Evolutionary conservation across 179 eudicot species (phyloP).

Genomic region (Camellia oleifera): DNA sequence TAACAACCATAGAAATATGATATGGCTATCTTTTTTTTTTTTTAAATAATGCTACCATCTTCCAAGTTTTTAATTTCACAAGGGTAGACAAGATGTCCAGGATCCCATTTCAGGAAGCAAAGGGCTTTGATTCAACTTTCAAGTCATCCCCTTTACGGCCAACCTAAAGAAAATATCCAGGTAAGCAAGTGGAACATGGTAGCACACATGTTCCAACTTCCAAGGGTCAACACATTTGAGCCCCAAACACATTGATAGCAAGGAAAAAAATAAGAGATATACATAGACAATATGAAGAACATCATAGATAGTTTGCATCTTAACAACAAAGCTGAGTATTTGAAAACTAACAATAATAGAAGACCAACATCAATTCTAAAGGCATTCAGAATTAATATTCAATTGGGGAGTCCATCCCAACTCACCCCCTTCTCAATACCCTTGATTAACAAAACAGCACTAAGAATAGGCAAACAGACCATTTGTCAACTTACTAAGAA

Average conservation of each 20-base stretch:
- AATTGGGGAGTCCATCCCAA: neutral
- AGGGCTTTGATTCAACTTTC: neutral
- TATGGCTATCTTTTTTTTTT: neutral
- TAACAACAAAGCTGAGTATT: neutral
- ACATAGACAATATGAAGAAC: neutral
- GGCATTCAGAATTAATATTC: neutral
- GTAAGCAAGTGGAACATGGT: neutral
- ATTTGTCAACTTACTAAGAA: neutral
- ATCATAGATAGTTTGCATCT: neutral
- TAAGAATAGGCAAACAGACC: constrained; percentile 5
- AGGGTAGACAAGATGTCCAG: neutral
- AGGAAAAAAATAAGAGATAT: neutral
- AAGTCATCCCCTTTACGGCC: neutral
- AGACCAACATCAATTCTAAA: constrained; percentile 2
- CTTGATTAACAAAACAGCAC: neutral
- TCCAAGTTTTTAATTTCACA: neutral
- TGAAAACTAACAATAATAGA: neutral
- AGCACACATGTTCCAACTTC: neutral
- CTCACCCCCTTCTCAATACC: neutral
- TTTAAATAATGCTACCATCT: neutral
- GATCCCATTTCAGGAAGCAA: neutral
- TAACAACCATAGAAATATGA: neutral
- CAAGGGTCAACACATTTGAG: neutral
- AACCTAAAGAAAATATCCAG: neutral
- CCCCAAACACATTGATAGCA: neutral